phyloP scores from a whole-genome alignment of 495 filamentous ascomycete genomes.

The Mytilinidion resinicola region DNA sequence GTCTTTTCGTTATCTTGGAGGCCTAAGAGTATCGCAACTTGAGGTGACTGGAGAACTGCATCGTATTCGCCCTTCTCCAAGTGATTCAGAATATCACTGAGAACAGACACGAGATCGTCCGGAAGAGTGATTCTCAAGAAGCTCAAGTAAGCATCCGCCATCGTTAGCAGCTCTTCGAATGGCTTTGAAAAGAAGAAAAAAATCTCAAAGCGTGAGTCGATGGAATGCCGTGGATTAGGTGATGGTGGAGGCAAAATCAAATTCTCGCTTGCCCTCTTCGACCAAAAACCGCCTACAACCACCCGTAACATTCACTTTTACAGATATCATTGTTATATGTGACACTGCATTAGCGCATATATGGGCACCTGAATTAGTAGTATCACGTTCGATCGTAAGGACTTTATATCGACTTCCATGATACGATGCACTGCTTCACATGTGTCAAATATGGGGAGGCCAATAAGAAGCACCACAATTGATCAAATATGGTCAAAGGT shows the following conservation, averaged over 20 bases:
- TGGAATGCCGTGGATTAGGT: not conserved
- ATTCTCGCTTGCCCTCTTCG: not conserved
- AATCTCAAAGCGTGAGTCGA: not conserved
- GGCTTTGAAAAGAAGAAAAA: not conserved
- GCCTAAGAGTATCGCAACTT: constrained; percentile 32
- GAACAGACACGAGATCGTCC: constrained; percentile 26
- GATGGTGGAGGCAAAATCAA: not conserved
- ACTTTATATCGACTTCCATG: too few species aligned
- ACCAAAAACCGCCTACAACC: too few species aligned
- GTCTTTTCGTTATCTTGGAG: constrained; percentile 20
- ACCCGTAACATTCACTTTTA: too few species aligned
- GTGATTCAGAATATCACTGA: constrained; percentile 24
- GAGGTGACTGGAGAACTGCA: constrained; percentile 22
- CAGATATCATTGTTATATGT: too few species aligned
- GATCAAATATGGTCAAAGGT: too few species aligned
- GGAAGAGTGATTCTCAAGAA: constrained; percentile 32
- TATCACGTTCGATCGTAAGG: too few species aligned
- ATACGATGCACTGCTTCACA: too few species aligned
- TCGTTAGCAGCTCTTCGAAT: constrained; percentile 6
- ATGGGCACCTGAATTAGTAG: too few species aligned
- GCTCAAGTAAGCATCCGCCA: constrained; percentile 31
- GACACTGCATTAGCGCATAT: too few species aligned
- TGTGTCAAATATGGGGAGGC: too few species aligned
- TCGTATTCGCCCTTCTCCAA: constrained; percentile 20
- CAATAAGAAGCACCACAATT: too few species aligned